phyloP scores from a whole-genome alignment of 2,329 filamentous ascomycete genomes.

The Aspergillus sp. region DNA sequence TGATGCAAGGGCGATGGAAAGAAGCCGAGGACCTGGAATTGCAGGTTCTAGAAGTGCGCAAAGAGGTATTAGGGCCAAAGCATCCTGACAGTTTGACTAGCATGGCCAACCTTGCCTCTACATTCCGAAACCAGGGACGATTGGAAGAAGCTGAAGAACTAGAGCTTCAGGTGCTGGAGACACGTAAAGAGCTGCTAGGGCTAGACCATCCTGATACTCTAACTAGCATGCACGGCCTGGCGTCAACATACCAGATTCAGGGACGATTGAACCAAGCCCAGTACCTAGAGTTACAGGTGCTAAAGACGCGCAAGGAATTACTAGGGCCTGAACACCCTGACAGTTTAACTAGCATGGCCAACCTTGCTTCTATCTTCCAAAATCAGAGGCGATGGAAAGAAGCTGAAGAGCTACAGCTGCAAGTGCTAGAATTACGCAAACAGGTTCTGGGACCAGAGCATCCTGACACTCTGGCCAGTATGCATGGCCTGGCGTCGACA shows the following conservation, averaged over 20 bases:
- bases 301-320: too few species aligned
- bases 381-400: neutral
- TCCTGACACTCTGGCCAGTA: slow-evolving; percentile 20
- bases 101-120: slow-evolving; percentile 14
- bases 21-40: neutral
- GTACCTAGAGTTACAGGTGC: too few species aligned
- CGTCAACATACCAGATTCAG: too few species aligned
- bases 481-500: slow-evolving; percentile 12
- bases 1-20: too few species aligned
- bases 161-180: neutral
- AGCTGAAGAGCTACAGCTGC: neutral
- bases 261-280: too few species aligned
- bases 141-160: neutral
- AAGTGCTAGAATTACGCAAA: neutral
- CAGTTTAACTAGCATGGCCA: too few species aligned
- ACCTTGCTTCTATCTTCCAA: too few species aligned
- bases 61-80: neutral
- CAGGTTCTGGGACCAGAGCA: neutral
- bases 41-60: neutral
- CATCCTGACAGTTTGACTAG: slow-evolving; percentile 18
- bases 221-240: slow-evolving; percentile 18
- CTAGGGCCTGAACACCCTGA: too few species aligned
- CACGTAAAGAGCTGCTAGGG: neutral
- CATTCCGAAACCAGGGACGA: too few species aligned
- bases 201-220: slow-evolving; percentile 16